Base-by-base conservation (phyloP, 495 filamentous ascomycete species). In the Podospora bellae-mahoneyi region DNA sequence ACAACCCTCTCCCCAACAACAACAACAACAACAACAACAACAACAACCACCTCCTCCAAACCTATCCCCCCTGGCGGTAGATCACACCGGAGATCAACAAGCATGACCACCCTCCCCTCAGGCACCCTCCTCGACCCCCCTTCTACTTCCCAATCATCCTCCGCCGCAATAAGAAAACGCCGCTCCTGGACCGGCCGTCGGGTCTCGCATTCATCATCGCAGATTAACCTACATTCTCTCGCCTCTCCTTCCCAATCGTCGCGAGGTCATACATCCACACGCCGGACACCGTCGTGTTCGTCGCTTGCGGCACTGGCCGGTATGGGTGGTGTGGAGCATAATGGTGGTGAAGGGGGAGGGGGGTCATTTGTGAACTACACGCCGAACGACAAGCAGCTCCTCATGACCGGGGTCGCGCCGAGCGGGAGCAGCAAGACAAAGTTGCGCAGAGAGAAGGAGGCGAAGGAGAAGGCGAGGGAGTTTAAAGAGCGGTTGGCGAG, bases 371-470 rank as follows among this genome's bases (percentile, higher is more conserved):
- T 96, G 65, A 98, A 98, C 77, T 97, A 89, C 79, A 97, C 93
- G n/a, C 87, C 93, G 0, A 74, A 83, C 16, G 96, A 99, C 77
- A 89, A 87, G 75, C 81, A 84, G 48, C 88, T 89, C 75, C 92
- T 99, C 23, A 84, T 99, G 75, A 92, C 87, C 18, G 94, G 94
- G 5, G 95, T 99, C 10, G 95, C 95, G 63, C 95, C 95, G 16
- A 91, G 88, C 62, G 95, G 95, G 48, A 92, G 88, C 71, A 91
- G 87, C 62, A 97, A 98, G 84, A 99, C 95, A 30, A 97, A 97
- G 75, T 93, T 92, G 60, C 80, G 94, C 56, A 81, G 95, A 67
- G 95, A 97, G 80, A 87, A 90, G 73, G 93, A 96, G 81, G 92
- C 92, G 13, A 81, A 82, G 60, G 95, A 98, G 75, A 87, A 87